Base-by-base conservation (phyloP, 176 grass and related monocot genomes). In the Carex myosuroides region DNA sequence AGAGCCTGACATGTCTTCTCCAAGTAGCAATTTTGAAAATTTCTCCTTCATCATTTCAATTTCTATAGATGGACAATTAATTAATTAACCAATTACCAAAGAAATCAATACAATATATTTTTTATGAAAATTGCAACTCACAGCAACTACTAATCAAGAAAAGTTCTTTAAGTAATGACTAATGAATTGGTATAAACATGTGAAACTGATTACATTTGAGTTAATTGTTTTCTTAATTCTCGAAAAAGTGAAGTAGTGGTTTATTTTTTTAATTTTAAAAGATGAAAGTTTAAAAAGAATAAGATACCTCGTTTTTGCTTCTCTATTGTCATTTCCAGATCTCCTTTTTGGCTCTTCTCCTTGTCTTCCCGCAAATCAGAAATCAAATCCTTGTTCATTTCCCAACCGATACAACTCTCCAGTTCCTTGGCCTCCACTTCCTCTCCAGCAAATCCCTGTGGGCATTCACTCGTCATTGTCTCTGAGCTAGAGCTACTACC, bases 21-120 rank as follows among this genome's bases (percentile, higher is more conserved):
- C 96, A 7, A 99, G 93, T 50, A 99, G 81, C 88, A 99, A 87
- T 87, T 99, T 99, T 13, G 96, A 87, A 67, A 99, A 93, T 64
- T 91, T 85, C 93, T 95, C 96, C 93, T 95, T 99, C 96, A 95
- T 99, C 89, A 95, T 87, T 77, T 99, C 96, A 81, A 76, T 85
- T 39, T 99, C 96, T 99, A 80, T 22, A 17, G 35, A 64, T n/a
- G 8, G 20, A 79, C 18, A 66, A 75, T 44, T 62, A 48, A 44
- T 44, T 8, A 44, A 75, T 29, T 42, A 62, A 53, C 17, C 39
- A 77, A 69, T 30, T 79, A 77, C 11, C 42, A 30, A 55, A 4
- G 6, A 8, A 69, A 17, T 69, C 2, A 29, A 69, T 69, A 18
- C 14, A 32, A 39, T 35, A 39, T 41, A 39, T 2, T 18, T 41